phyloP scores from a whole-genome alignment of 768 basidiomycete genomes.

The Boletus rex-veris region DNA sequence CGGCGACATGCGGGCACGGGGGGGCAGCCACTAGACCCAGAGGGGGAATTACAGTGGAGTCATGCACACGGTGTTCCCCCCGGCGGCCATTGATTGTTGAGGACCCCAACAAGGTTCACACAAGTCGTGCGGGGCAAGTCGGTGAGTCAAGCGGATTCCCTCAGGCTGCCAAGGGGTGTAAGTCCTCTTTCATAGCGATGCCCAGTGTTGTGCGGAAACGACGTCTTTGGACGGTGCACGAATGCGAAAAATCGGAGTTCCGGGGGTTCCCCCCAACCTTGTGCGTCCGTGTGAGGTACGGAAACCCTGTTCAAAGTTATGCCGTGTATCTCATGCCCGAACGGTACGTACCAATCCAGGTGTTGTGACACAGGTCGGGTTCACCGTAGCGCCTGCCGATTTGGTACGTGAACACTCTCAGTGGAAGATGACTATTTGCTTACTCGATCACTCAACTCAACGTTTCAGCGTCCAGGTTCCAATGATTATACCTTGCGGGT shows the following conservation, averaged over 20 bases:
- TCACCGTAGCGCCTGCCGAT: not conserved
- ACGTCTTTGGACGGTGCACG: not conserved
- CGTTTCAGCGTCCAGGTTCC: constrained; percentile 1
- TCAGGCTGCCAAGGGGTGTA: not conserved
- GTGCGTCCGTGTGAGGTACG: not conserved
- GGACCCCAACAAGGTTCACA: not conserved
- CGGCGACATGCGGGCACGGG: not conserved
- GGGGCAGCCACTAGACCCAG: not conserved
- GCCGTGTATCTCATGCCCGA: not conserved
- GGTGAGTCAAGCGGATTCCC: not conserved
- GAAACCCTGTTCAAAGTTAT: not conserved
- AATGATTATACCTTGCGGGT: not conserved
- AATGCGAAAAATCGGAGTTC: not conserved
- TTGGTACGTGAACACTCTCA: not conserved
- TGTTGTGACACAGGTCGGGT: not conserved
- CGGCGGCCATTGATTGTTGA: not conserved
- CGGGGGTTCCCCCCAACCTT: not conserved
- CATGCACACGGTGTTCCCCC: not conserved
- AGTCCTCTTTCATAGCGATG: not conserved
- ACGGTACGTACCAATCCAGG: not conserved
- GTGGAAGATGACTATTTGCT: not conserved
- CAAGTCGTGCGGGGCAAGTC: constrained; percentile 1
- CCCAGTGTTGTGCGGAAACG: not conserved
- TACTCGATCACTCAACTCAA: constrained; percentile 1
- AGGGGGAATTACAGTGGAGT: constrained; percentile 3